Conservation (phyloP, 2,329 filamentous ascomycete genomes). For the Zymoseptoria ardabiliae region DNA sequence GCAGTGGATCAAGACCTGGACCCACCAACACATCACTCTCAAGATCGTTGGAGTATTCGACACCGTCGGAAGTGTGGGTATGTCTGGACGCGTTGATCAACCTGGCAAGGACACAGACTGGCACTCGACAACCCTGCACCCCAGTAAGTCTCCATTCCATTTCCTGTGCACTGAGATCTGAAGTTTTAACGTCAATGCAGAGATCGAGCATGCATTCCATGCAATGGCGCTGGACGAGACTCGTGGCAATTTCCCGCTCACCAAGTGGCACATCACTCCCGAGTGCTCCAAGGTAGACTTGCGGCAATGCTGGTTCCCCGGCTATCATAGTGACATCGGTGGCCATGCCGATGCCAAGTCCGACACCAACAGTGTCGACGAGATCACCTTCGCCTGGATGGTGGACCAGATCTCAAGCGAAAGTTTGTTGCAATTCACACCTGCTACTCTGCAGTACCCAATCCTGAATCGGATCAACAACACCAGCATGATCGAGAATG, state of each 20-base stretch:
- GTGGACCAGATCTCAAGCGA: slow-evolving; percentile 22
- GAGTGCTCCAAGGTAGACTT: slow-evolving; percentile 23
- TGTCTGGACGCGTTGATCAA: slow-evolving; percentile 10
- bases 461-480: slow-evolving; percentile 11
- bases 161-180: slow-evolving; percentile 1
- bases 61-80: slow-evolving; percentile 33
- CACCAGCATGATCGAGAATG: slow-evolving; percentile 1
- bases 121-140: slow-evolving; percentile 14
- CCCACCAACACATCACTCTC: slow-evolving; percentile 24
- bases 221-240: slow-evolving; percentile 47
- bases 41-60: slow-evolving; percentile 41
- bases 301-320: slow-evolving; percentile 48
- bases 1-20: slow-evolving; percentile 12
- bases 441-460: slow-evolving; percentile 10
- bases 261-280: slow-evolving; percentile 37
- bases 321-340: slow-evolving; percentile 45
- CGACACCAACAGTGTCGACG: slow-evolving; percentile 20
- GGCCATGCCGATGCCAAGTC: slow-evolving; percentile 32
- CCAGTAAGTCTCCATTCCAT: slow-evolving; percentile 4
- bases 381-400: slow-evolving; percentile 35
- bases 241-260: slow-evolving; percentile 42
- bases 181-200: slow-evolving; percentile 2
- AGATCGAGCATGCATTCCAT: slow-evolving; percentile 46
- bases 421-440: slow-evolving; percentile 10
- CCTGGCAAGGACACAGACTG: slow-evolving; percentile 11